Evolutionary conservation across 2,329 filamentous ascomycete genomes (phyloP).

Genomic region (Phaeosphaeriaceae sp.): DNA sequence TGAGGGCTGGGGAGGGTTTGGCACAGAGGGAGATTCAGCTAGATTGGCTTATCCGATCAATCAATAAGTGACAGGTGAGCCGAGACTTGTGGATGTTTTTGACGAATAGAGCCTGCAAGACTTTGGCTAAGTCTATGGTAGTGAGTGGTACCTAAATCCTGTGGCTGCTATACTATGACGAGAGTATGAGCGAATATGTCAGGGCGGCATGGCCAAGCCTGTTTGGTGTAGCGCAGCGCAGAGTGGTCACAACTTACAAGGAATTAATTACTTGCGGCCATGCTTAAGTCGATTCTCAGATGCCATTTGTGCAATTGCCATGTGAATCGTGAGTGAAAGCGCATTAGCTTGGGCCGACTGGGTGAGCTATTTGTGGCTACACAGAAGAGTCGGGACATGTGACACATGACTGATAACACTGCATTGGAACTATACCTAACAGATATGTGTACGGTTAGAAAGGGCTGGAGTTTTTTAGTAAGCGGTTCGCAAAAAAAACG

Average conservation of each 20-base stretch:
- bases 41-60: slow-evolving; percentile 31
- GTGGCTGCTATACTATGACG: slow-evolving; percentile 1
- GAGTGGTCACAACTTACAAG: no score
- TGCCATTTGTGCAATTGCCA: slow-evolving; percentile 3
- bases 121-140: not conserved
- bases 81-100: not conserved
- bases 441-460: no score
- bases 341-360: not conserved
- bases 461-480: no score
- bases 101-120: not conserved
- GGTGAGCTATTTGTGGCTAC: not conserved
- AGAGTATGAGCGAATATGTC: not conserved
- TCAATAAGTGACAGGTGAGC: slow-evolving; percentile 13
- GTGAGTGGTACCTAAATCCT: not conserved
- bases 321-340: not conserved
- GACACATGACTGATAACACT: slow-evolving; percentile 2
- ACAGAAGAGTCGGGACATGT: not conserved
- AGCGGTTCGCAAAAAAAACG: no score
- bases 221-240: no score
- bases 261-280: not conserved
- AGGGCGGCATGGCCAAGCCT: no score
- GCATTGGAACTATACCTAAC: not conserved
- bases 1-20: slow-evolving; percentile 67
- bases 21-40: slow-evolving; percentile 30
- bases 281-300: not conserved